phyloP scores from a whole-genome alignment of 2,329 filamentous ascomycete species.

The Trichoderma sp. region DNA sequence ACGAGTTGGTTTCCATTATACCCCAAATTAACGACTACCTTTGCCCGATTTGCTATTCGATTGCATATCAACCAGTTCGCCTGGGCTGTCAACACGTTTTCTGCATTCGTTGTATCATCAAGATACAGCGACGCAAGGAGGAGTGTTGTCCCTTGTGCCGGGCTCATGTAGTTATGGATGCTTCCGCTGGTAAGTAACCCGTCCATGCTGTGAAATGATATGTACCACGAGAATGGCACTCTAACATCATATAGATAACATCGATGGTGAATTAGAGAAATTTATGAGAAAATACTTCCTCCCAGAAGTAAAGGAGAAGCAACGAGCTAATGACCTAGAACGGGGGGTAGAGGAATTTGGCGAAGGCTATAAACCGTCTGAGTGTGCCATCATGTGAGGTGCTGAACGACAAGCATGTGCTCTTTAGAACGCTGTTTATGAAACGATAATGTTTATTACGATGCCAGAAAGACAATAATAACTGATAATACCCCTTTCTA shows the following conservation, averaged over 20 bases:
- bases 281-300: constrained; percentile 77
- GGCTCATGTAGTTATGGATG: constrained; percentile 65
- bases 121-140: constrained; percentile 69
- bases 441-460: not conserved
- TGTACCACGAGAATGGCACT: not conserved
- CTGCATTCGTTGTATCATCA: constrained; percentile 79
- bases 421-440: not conserved
- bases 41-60: constrained; percentile 75
- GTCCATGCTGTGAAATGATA: not conserved
- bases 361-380: constrained; percentile 57
- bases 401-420: not conserved
- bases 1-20: constrained; percentile 68
- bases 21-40: constrained; percentile 82
- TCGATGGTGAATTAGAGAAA: constrained; percentile 65
- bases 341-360: constrained; percentile 72
- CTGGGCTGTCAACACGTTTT: constrained; percentile 74
- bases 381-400: constrained; percentile 41
- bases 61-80: constrained; percentile 79
- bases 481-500: not conserved
- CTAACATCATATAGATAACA: constrained; percentile 49
- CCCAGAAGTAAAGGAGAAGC: constrained; percentile 64
- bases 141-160: constrained; percentile 74
- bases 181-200: constrained; percentile 56
- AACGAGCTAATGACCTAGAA: constrained; percentile 69
- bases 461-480: not conserved